Evolutionary conservation across 306 rosid genomes (phyloP), one percentile per base, ranked within the genome.

Genomic region (Quercus mongolica): DNA sequence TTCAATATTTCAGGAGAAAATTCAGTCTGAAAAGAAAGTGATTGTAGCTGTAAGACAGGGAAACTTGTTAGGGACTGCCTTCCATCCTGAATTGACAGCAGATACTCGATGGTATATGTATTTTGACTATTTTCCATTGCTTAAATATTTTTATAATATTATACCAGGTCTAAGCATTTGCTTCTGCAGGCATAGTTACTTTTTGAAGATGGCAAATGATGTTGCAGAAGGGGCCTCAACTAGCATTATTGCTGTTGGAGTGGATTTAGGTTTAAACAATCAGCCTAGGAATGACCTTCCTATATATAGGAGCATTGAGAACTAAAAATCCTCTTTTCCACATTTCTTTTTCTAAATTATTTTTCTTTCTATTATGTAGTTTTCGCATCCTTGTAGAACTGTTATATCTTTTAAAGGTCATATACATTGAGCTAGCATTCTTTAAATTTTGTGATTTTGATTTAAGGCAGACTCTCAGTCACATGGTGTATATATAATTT

Each of bases 51-150:
- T 93, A 63, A 87, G 94, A 85, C 99, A 95, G 84, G 92, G 89
- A 73, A 95, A 92, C 84, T 78, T 93, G 83, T 88, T 93, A 23
- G 99, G 79, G 3, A 95, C 99, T 51, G 99, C 98, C 76, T 95
- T 95, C 76, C 99, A 95, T 86, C 99, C 99, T 72, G 99, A 95
- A 88, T 82, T 95, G 84, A 93, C 99, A 21, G 91, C 99, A 51
- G 99, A 95, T 77, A 87, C 90, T 72, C 86, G 99, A 87, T 95
- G 99, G 99, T 95, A 89, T 11, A 19, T 65, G 58, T 8, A 8
- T 41, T 41, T 41, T 41, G 54, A 49, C 54, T 14, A 38, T 65
- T 26, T 31, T 69, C 51, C 61, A 79, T 77, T 70, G 44, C 59
- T 59, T 33, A 51, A 25, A 72, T 23, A 52, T 59, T 41, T 69